Conservation (phyloP, 31 red algal species). For the Bonnemaisonia californica region DNA sequence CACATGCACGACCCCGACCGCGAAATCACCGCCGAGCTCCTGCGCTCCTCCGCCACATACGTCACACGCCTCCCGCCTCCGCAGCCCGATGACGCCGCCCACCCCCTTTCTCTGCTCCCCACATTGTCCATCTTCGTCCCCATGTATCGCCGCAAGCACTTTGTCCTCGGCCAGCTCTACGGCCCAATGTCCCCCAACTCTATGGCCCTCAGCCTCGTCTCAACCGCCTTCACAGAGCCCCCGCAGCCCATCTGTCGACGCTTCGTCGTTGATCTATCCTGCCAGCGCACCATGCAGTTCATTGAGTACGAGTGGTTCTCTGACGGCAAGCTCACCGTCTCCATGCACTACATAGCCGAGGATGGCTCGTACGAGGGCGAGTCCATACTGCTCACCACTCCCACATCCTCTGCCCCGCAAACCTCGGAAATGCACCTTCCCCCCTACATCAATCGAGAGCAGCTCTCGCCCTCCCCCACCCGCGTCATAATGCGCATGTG, state of each 20-base stretch:
- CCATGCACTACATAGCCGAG: constrained; percentile 18
- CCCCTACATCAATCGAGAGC: not conserved
- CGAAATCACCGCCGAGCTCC: constrained; percentile 11
- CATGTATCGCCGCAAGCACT: constrained; percentile 30
- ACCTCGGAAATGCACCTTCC: constrained; percentile 3
- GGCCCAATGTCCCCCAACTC: constrained; percentile 28
- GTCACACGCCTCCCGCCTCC: not conserved
- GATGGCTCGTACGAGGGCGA: constrained; percentile 25
- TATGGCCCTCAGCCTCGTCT: constrained; percentile 24
- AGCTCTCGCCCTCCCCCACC: not conserved
- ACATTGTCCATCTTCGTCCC: constrained; percentile 24
- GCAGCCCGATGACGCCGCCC: not conserved
- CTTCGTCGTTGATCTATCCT: constrained; percentile 48
- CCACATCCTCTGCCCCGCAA: not conserved
- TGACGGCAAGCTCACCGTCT: constrained; percentile 36
- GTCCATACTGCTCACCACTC: constrained; percentile 8
- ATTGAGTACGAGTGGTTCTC: constrained; percentile 57
- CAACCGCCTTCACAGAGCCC: constrained; percentile 1
- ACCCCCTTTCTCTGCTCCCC: not conserved
- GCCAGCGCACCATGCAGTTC: constrained; percentile 33
- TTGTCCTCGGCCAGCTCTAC: constrained; percentile 39
- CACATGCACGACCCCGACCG: constrained; percentile 41
- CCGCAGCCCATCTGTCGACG: constrained; percentile 27
- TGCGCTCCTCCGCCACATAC: constrained; percentile 26
- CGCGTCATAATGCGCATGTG: not conserved